Percentiles rank a stretch among this genome's conserved stretches.
Conservation (phyloP, 495 filamentous ascomycete genomes). For the Usnea hakonensis region DNA sequence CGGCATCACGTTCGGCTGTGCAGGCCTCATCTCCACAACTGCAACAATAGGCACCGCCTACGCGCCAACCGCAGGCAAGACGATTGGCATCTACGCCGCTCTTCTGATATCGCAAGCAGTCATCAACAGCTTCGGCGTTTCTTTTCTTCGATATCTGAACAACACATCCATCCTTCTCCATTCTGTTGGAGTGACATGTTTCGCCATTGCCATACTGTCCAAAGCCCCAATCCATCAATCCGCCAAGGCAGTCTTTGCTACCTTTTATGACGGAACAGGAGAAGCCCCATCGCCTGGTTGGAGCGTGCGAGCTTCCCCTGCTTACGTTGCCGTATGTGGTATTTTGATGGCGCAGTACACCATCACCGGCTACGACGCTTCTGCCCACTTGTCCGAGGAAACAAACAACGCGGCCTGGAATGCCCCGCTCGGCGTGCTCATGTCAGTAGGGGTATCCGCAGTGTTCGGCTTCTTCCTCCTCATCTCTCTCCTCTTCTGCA, state of each 20-base stretch:
- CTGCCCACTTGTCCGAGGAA: slow-evolving; percentile 53
- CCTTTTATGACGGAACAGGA: slow-evolving; percentile 48
- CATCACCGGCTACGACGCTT: slow-evolving; percentile 40
- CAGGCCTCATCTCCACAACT: slow-evolving; percentile 51
- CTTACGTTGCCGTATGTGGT: slow-evolving; percentile 49
- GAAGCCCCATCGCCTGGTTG: slow-evolving; percentile 41
- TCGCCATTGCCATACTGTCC: slow-evolving; percentile 52
- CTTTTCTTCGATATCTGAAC: slow-evolving; percentile 50
- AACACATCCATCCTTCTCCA: slow-evolving; percentile 56
- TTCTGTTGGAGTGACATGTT: slow-evolving; percentile 46
- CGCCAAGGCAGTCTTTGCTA: slow-evolving; percentile 52
- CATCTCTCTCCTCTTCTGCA: slow-evolving; percentile 49
- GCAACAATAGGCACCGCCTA: slow-evolving; percentile 49
- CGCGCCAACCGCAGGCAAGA: slow-evolving; percentile 41
- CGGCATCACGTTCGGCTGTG: slow-evolving; percentile 59
- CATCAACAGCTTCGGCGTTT: slow-evolving; percentile 55
- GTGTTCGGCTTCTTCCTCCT: slow-evolving; percentile 59
- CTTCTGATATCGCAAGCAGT: slow-evolving; percentile 48
- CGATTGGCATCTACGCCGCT: slow-evolving; percentile 58
- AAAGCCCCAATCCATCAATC: slow-evolving; percentile 55
- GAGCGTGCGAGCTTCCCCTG: slow-evolving; percentile 42
- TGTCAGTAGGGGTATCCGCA: slow-evolving; percentile 49
- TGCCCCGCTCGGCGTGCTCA: slow-evolving; percentile 54
- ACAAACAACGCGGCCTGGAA: slow-evolving; percentile 52
- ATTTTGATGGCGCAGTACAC: slow-evolving; percentile 51